phyloP scores from a whole-genome alignment of 306 rosid species.

The Lithocarpus polystachyus region DNA sequence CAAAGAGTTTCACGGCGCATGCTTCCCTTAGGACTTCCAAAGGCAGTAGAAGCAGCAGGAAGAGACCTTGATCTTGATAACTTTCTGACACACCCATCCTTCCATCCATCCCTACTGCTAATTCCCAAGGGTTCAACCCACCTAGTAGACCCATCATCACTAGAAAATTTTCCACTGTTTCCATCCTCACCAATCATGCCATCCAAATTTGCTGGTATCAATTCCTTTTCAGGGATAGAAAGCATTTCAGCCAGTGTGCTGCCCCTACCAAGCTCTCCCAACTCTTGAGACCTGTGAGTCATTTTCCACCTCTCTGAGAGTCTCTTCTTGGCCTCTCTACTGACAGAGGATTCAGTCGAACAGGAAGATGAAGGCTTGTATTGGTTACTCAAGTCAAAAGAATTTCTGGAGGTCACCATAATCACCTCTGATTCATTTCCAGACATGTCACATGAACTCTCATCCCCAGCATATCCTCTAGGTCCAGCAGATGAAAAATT shows the following conservation, averaged over 20 bases:
- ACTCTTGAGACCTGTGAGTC: slow-evolving; percentile 58
- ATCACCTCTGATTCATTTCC: slow-evolving; percentile 58
- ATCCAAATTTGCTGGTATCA: slow-evolving; percentile 28
- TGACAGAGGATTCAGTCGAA: slow-evolving; percentile 64
- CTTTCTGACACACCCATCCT: slow-evolving; percentile 49
- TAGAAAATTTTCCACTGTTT: slow-evolving; percentile 34
- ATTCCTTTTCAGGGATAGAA: slow-evolving; percentile 66
- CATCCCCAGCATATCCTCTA: slow-evolving; percentile 63
- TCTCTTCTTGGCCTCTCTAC: slow-evolving; percentile 93
- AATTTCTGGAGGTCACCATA: slow-evolving; percentile 37
- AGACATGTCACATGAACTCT: slow-evolving; percentile 61
- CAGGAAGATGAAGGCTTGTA: slow-evolving; percentile 48
- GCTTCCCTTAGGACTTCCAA: slow-evolving; percentile 55
- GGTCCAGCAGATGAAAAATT: slow-evolving; percentile 46
- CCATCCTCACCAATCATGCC: slow-evolving; percentile 34
- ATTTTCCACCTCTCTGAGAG: slow-evolving; percentile 88
- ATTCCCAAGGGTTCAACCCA: slow-evolving; percentile 78
- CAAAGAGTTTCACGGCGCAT: slow-evolving; percentile 34
- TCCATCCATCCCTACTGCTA: slow-evolving; percentile 99
- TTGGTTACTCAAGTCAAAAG: slow-evolving; percentile 37
- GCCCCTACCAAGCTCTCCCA: slow-evolving; percentile 53
- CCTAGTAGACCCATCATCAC: slow-evolving; percentile 39
- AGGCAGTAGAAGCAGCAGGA: slow-evolving; percentile 72
- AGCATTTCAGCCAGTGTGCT: slow-evolving; percentile 97
- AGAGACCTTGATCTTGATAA: slow-evolving; percentile 85